A percentile compares a stretch with the other conserved stretches of the same genome.
These are phyloP conservation scores for Chenopodium album DNA, from an alignment of 148 eudicot genomes.

Conservation along the genomic window DNA sequence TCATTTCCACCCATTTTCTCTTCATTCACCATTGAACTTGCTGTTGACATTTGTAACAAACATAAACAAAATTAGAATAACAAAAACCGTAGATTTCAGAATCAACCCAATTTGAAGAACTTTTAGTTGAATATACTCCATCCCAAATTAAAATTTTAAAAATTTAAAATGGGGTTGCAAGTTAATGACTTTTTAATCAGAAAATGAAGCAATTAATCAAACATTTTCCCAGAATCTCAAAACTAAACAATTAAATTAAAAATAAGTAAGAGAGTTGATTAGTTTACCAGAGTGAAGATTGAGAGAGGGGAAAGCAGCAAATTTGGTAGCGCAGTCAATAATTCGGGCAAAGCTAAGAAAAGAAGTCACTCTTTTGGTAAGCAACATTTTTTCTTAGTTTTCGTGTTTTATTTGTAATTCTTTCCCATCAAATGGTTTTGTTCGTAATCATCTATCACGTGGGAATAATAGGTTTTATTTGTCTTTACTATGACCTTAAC, in stretches of 20 bases:
- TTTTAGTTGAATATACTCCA: background rate
- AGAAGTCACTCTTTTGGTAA: background rate
- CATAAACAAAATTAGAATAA: background rate
- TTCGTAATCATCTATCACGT: no score
- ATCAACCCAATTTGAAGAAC: background rate
- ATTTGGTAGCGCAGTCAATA: background rate
- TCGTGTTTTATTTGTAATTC: background rate
- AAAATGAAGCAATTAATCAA: background rate
- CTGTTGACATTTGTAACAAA: background rate
- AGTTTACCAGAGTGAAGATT: constrained; percentile 10
- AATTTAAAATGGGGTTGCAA: background rate
- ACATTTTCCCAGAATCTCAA: background rate
- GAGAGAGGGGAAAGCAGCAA: background rate
- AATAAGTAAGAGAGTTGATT: background rate
- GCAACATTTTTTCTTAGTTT: background rate
- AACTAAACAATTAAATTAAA: background rate
- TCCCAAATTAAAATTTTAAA: no score
- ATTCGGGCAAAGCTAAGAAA: background rate
- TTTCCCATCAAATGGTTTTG: no score
- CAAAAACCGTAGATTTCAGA: background rate
- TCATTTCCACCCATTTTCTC: constrained; percentile 37
- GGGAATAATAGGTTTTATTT: no score
- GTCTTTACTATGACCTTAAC: no score
- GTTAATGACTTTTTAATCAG: background rate
- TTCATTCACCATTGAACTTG: constrained; percentile 31